Conservation (phyloP, 1,284 basidiomycete species). For the Pterulicium gracile region DNA sequence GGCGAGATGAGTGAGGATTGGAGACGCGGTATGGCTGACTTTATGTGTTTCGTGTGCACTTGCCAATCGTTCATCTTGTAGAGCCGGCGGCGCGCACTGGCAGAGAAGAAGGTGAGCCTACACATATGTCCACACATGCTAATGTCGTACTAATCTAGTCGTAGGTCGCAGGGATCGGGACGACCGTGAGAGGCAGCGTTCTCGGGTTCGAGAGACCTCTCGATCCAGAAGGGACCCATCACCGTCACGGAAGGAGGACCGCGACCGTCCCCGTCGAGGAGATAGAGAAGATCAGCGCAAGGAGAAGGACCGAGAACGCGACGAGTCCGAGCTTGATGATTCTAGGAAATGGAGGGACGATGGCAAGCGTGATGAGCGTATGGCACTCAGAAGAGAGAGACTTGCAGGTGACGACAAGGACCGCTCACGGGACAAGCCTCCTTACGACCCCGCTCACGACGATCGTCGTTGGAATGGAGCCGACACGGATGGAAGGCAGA, state of each 20-base stretch:
- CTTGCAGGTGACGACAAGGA: conserved; percentile 20
- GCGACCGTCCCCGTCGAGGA: conserved; percentile 12
- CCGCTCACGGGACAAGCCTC: conserved; percentile 33
- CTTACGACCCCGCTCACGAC: conserved; percentile 29
- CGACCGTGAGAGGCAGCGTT: conserved; percentile 44
- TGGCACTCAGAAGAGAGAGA: conserved; percentile 45
- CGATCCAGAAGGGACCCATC: conserved; percentile 46
- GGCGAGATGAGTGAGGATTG: conserved; percentile 71
- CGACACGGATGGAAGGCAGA: conserved; percentile 55
- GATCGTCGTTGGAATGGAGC: conserved; percentile 44
- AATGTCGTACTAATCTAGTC: neutral
- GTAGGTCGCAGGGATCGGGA: conserved; percentile 37
- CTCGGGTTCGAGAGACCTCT: conserved; percentile 50
- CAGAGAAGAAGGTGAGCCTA: conserved; percentile 27
- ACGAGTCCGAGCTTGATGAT: conserved; percentile 37
- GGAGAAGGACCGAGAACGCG: conserved; percentile 27
- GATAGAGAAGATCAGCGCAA: conserved; percentile 22
- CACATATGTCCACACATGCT: neutral
- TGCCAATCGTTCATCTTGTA: conserved; percentile 7
- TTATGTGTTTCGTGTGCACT: conserved; percentile 10
- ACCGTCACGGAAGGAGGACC: conserved; percentile 34
- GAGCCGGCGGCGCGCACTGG: conserved; percentile 30
- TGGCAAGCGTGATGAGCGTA: conserved; percentile 64
- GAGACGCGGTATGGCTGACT: conserved; percentile 46
- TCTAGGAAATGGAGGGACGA: conserved; percentile 67